Evolutionary conservation across 805 yeast genomes (phyloP).

Genomic region (Candida patagonica): DNA sequence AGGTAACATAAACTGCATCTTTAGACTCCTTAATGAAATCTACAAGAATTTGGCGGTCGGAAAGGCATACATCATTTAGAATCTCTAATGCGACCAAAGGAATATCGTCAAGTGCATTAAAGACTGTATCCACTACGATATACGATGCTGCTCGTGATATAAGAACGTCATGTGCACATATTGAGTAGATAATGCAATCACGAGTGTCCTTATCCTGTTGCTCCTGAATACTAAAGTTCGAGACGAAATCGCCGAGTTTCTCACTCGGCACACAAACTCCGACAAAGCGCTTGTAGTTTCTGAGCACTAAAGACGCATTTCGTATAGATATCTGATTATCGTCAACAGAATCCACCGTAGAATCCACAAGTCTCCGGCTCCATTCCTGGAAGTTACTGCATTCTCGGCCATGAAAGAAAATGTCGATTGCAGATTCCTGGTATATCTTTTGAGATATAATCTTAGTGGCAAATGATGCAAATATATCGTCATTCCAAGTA

Average conservation of each 20-base stretch:
- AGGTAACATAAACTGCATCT: background rate
- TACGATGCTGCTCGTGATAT: background rate
- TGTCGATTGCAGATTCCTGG: background rate
- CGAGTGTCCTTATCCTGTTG: background rate
- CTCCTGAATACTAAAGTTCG: background rate
- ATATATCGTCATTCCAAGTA: background rate
- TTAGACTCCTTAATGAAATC: background rate
- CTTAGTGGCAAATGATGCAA: background rate
- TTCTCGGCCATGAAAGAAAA: background rate
- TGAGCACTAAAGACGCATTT: background rate
- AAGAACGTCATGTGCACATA: background rate
- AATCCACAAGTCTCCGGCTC: background rate
- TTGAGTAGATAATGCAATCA: background rate
- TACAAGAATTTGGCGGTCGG: background rate
- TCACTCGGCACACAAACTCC: background rate
- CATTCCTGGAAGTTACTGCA: background rate
- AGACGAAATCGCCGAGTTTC: background rate
- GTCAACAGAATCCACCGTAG: background rate
- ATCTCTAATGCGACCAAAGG: too few species aligned
- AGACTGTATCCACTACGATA: background rate
- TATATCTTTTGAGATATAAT: too few species aligned
- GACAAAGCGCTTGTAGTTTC: background rate
- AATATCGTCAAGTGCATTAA: too few species aligned
- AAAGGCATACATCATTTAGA: too few species aligned
- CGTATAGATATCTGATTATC: background rate